Conservation (phyloP, 257 asterid species). For the Echites panduratus region DNA sequence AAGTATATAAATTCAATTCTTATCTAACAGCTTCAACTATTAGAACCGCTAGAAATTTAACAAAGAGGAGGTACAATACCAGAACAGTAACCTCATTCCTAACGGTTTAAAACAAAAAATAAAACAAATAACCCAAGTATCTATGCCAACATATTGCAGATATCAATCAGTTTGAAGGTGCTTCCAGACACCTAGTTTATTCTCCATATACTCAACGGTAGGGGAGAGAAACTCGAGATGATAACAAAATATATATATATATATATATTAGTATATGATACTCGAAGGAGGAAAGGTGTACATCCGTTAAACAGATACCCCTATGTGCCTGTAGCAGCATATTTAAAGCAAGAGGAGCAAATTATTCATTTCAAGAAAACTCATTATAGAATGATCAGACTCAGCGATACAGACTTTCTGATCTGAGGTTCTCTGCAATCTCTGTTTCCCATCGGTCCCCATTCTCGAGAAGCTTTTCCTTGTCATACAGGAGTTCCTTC, state of each 20-base stretch:
- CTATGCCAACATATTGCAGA: neutral
- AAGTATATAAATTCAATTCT: no score
- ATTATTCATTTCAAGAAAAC: neutral
- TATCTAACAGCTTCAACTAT: no score
- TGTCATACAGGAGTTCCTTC: conserved; percentile 89
- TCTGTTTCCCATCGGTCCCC: conserved; percentile 97
- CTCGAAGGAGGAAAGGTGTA: neutral
- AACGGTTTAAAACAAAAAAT: neutral
- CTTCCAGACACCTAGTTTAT: neutral
- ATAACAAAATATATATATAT: no score
- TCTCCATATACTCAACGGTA: neutral
- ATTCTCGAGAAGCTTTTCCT: conserved; percentile 89
- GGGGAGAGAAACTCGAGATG: neutral
- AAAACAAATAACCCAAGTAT: neutral
- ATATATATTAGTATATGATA: neutral
- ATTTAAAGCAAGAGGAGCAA: neutral
- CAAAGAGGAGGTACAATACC: neutral
- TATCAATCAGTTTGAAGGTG: neutral
- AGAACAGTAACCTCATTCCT: neutral
- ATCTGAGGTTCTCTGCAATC: conserved; percentile 86
- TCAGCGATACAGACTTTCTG: conserved; percentile 87
- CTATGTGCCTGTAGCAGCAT: neutral
- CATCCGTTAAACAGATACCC: neutral
- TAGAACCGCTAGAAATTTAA: no score
- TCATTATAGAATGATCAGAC: neutral